These are phyloP conservation scores for Poa annua DNA, from an alignment of 176 grass and related monocot genomes.

Conservation along the genomic window DNA sequence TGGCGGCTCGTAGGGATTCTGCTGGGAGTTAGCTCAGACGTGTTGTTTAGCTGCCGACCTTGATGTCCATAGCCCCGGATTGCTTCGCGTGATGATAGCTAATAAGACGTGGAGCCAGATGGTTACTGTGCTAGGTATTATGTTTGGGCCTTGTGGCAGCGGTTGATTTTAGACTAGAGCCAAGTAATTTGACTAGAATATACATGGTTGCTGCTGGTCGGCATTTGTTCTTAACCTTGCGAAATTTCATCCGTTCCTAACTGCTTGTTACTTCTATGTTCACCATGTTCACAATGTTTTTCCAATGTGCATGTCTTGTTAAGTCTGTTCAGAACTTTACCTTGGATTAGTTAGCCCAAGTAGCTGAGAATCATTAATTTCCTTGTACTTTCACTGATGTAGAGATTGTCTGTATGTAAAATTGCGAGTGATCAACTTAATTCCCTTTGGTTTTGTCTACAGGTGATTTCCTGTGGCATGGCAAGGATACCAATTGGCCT, in stretches of 20 bases:
- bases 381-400: neutral
- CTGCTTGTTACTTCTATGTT: neutral
- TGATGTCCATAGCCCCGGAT: neutral
- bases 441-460: conserved; percentile 3
- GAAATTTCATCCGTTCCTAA: neutral
- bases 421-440: conserved; percentile 22
- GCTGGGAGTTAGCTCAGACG: conserved; percentile 41
- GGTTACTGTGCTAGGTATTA: neutral
- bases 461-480: conserved; percentile 51
- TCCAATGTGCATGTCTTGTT: neutral
- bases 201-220: neutral
- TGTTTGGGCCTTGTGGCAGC: neutral
- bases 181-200: neutral
- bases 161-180: neutral
- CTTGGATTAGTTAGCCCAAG: neutral
- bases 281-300: neutral
- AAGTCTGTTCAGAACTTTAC: neutral
- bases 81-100: conserved; percentile 7
- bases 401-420: neutral
- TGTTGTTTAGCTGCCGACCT: conserved; percentile 2
- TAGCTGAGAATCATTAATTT: neutral
- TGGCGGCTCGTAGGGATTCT: conserved; percentile 21
- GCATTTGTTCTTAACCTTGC: neutral
- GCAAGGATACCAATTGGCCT: conserved; percentile 47
- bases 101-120: neutral